Percentiles rank a stretch among this genome's conserved stretches.
Conservation (phyloP, 1,284 basidiomycete species). For the Abortiporus biennis region DNA sequence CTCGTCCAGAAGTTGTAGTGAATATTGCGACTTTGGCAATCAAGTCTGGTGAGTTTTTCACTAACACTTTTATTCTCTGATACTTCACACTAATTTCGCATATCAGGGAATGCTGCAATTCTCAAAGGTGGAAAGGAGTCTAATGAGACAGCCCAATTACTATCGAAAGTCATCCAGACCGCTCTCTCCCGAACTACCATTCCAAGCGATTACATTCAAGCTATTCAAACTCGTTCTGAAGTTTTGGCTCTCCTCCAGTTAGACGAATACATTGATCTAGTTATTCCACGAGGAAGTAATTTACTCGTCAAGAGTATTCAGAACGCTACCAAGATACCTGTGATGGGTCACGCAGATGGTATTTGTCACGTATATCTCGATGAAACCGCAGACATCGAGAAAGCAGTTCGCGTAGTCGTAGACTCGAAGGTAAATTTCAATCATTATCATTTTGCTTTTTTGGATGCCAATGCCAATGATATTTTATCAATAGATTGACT, state of each 20-base stretch:
- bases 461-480: background rate
- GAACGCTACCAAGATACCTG: conserved; percentile 87
- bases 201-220: conserved; percentile 82
- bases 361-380: conserved; percentile 90
- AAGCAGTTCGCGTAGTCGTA: conserved; percentile 76
- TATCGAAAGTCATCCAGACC: conserved; percentile 75
- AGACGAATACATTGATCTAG: conserved; percentile 93
- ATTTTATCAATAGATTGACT: conserved; percentile 61
- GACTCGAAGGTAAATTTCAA: conserved; percentile 84
- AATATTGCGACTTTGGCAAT: conserved; percentile 96
- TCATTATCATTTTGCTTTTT: conserved; percentile 1
- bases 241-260: conserved; percentile 83
- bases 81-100: background rate
- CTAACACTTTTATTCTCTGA: background rate
- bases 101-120: conserved; percentile 85
- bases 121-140: conserved; percentile 98
- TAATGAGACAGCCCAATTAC: conserved; percentile 65
- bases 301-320: conserved; percentile 87
- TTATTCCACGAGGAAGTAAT: conserved; percentile 95
- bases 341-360: conserved; percentile 99
- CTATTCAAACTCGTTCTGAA: conserved; percentile 89
- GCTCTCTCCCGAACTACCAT: conserved; percentile 74
- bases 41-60: conserved; percentile 74
- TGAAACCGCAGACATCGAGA: conserved; percentile 70
- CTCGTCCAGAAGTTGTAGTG: conserved; percentile 95